phyloP scores from a whole-genome alignment of 2,329 filamentous ascomycete genomes.

The Diaporthe aspalathi region DNA sequence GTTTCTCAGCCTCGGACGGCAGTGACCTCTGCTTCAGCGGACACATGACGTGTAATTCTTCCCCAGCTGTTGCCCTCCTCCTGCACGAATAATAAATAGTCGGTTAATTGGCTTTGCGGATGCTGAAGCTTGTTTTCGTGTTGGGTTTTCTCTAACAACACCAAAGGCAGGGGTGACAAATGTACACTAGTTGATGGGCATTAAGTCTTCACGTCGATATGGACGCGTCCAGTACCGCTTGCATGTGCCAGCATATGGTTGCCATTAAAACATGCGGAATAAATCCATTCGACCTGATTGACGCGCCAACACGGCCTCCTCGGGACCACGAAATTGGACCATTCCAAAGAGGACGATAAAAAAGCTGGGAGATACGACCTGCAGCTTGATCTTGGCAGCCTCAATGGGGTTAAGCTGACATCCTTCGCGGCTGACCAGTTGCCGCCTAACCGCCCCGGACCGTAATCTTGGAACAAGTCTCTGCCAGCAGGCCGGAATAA shows the following conservation, averaged over 20 bases:
- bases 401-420: not conserved
- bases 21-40: not conserved
- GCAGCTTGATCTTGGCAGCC: constrained; percentile 15
- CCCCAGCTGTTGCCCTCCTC: too few relatives aligned
- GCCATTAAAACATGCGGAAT: too few relatives aligned
- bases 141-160: too few relatives aligned
- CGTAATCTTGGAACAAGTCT: not conserved
- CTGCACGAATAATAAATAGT: too few relatives aligned
- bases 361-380: not conserved
- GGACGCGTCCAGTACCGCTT: too few relatives aligned
- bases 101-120: too few relatives aligned
- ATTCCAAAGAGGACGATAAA: not conserved
- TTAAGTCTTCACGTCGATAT: too few relatives aligned
- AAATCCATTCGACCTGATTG: too few relatives aligned
- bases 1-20: constrained; percentile 32
- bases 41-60: not conserved
- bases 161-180: too few relatives aligned
- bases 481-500: too few relatives aligned
- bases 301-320: not conserved
- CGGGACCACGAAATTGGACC: not conserved
- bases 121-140: too few relatives aligned
- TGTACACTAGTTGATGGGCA: too few relatives aligned
- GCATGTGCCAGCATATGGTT: not conserved
- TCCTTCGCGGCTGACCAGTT: constrained; percentile 9
- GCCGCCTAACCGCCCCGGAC: constrained; percentile 3